Conservation (phyloP, 2,329 filamentous ascomycete genomes). For the Chaetomiaceae sp. region DNA sequence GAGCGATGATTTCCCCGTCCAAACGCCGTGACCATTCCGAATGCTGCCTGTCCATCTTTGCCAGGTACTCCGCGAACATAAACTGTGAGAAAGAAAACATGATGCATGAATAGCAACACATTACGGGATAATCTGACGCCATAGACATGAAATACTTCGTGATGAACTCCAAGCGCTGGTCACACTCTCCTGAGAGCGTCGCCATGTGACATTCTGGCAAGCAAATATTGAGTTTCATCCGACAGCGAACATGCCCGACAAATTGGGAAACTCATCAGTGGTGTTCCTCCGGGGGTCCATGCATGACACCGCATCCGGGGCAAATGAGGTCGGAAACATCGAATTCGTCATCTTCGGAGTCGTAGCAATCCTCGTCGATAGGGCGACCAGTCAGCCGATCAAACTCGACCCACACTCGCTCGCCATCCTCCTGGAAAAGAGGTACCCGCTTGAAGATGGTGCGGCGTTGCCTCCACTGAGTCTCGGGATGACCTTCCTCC, state of each 20-base stretch:
- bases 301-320: constrained; percentile 16
- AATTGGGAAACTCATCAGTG: background rate
- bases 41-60: background rate
- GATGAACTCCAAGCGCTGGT: no score
- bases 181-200: no score
- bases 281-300: background rate
- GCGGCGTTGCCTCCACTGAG: constrained; percentile 30
- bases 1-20: background rate
- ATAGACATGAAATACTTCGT: no score
- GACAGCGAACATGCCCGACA: background rate
- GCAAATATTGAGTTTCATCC: background rate
- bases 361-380: constrained; percentile 6
- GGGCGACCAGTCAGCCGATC: constrained; percentile 23
- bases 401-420: constrained; percentile 46
- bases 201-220: background rate
- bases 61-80: background rate
- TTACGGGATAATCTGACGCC: background rate
- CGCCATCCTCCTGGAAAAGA: constrained; percentile 31
- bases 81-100: background rate
- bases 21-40: background rate
- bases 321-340: constrained; percentile 16
- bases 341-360: constrained; percentile 11
- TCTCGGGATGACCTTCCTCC: constrained; percentile 39
- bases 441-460: constrained; percentile 49
- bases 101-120: background rate